A percentile compares a stretch with the other conserved stretches of the same genome.
These are phyloP conservation scores for Gossypium arboreum DNA, from an alignment of 345 rosid genomes.

Conservation along the genomic window DNA sequence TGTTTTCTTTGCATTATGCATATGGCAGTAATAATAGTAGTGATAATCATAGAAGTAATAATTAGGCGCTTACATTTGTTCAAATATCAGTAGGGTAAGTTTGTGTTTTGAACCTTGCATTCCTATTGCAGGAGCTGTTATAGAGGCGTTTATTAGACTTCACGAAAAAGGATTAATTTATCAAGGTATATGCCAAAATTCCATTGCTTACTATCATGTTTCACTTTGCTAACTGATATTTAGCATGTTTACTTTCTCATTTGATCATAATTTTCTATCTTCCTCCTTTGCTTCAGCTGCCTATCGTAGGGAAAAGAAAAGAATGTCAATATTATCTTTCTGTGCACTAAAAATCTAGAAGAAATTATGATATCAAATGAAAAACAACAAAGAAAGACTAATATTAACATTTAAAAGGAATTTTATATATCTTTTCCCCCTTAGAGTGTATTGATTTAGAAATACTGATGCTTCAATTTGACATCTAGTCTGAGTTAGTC, in stretches of 20 bases:
- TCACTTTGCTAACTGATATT: not conserved
- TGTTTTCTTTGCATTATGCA: not conserved
- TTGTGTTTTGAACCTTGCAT: slow-evolving; percentile 28
- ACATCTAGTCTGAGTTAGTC: not conserved
- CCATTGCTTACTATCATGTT: not conserved
- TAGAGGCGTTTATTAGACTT: slow-evolving; percentile 88
- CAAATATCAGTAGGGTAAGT: not conserved
- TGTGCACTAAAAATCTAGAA: not conserved
- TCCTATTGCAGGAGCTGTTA: slow-evolving; percentile 66
- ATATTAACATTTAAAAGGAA: not conserved
- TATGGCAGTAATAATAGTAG: not conserved
- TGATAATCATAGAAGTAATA: not conserved
- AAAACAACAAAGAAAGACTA: not conserved
- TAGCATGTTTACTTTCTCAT: not conserved
- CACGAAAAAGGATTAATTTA: slow-evolving; percentile 93
- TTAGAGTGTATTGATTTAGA: not conserved
- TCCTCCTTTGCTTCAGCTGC: not conserved
- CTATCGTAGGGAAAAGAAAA: not conserved
- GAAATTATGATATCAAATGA: not conserved
- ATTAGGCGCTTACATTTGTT: not conserved
- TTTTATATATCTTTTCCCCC: no score
- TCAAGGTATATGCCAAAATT: slow-evolving; percentile 49
- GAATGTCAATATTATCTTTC: not conserved
- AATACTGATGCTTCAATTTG: not conserved
- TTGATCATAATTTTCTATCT: not conserved